Percentiles rank a stretch among this genome's conserved stretches.
phyloP scores from a whole-genome alignment of 2,329 filamentous ascomycete genomes.

The Mycosphaerella sp. region DNA sequence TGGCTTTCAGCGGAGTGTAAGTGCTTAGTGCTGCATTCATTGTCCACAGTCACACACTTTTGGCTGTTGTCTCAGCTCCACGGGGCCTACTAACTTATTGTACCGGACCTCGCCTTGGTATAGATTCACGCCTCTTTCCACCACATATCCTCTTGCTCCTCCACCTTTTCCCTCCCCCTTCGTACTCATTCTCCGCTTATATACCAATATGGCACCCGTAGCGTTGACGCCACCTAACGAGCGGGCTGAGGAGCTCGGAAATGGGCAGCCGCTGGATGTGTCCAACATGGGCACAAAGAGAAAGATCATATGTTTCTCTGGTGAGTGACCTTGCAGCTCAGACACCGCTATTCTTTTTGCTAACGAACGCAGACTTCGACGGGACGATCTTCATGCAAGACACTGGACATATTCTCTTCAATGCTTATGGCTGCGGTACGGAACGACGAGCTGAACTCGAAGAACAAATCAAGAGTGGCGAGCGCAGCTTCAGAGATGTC shows the following conservation, averaged over 20 bases:
- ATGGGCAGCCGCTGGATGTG: constrained; percentile 11
- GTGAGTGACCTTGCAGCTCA: constrained; percentile 31
- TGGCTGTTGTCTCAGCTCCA: too few relatives aligned
- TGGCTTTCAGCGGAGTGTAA: too few relatives aligned
- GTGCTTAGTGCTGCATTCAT: too few relatives aligned
- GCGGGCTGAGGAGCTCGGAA: constrained; percentile 20
- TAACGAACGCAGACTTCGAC: constrained; percentile 54
- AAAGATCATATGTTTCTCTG: constrained; percentile 56
- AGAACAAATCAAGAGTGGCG: constrained; percentile 58
- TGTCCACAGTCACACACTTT: too few relatives aligned
- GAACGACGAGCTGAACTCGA: constrained; percentile 53
- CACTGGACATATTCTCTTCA: constrained; percentile 63
- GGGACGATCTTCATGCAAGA: constrained; percentile 62
- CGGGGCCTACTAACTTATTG: too few relatives aligned
- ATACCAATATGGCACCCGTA: constrained; percentile 28
- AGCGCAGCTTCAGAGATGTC: constrained; percentile 62
- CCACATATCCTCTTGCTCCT: not conserved
- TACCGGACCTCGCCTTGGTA: too few relatives aligned
- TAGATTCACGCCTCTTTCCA: too few relatives aligned
- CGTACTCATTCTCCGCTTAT: not conserved
- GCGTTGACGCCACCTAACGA: constrained; percentile 28
- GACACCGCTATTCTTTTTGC: not conserved
- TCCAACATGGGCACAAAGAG: constrained; percentile 41
- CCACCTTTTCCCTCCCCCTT: not conserved
- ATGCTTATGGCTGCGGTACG: constrained; percentile 57